Evolutionary conservation across 768 basidiomycete species (phyloP).

Genomic region (Harrya chromipes): DNA sequence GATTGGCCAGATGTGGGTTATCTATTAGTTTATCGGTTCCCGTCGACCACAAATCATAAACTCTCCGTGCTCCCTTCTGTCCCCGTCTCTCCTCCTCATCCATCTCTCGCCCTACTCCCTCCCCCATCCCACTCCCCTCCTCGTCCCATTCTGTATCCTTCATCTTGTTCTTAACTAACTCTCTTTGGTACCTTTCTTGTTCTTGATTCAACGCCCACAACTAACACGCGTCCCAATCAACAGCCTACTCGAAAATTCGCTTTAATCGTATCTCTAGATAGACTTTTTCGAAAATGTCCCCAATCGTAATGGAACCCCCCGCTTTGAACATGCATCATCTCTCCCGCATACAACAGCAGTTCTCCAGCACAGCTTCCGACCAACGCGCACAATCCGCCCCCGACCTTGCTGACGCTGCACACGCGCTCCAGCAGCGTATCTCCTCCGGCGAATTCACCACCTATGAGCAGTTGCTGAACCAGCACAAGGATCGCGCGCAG

Average conservation of each 20-base stretch:
- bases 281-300: constrained; percentile 42
- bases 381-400: constrained; percentile 26
- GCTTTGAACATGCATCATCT: constrained; percentile 51
- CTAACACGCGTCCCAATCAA: constrained; percentile 15
- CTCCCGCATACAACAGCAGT: constrained; percentile 49
- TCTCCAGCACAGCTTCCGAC: constrained; percentile 32
- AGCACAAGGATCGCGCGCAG: constrained; percentile 31
- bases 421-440: constrained; percentile 31
- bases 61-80: constrained; percentile 21
- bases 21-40: constrained; percentile 39
- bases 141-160: not conserved
- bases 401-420: constrained; percentile 20
- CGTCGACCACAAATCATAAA: constrained; percentile 37
- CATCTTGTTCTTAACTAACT: not conserved
- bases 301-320: constrained; percentile 56
- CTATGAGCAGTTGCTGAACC: constrained; percentile 31
- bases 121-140: not conserved
- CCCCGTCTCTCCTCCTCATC: constrained; percentile 27
- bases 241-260: constrained; percentile 21
- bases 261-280: constrained; percentile 36
- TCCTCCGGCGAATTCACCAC: constrained; percentile 26
- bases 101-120: not conserved
- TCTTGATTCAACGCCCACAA: not conserved
- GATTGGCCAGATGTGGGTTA: constrained; percentile 37
- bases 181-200: not conserved